Evolutionary conservation across 441 rosid species (phyloP).

Genomic region (Pelargonium fulgidum): DNA sequence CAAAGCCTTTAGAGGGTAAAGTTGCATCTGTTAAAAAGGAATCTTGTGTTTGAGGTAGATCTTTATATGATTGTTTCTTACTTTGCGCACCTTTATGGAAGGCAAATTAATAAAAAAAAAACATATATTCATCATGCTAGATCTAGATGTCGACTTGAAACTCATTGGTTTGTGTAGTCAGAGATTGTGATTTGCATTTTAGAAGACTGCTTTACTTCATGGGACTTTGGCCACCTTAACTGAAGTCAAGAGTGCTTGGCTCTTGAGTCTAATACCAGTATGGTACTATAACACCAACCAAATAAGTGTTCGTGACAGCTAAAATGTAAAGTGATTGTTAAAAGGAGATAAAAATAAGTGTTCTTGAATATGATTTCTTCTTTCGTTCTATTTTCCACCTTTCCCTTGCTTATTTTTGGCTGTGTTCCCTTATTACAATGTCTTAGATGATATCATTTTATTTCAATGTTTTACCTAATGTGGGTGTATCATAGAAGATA

Average conservation of each 20-base stretch:
- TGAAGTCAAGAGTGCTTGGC: background rate
- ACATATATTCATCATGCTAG: background rate
- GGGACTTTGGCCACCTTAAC: background rate
- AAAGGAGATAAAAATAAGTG: too few species aligned
- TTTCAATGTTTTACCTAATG: background rate
- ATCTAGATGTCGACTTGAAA: background rate
- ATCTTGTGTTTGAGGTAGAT: background rate
- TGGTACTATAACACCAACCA: background rate
- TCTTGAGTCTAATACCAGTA: background rate
- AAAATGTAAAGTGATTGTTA: too few species aligned
- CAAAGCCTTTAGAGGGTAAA: background rate
- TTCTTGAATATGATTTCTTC: background rate
- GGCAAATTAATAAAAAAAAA: background rate
- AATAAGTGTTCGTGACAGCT: background rate
- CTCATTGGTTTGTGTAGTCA: too few species aligned
- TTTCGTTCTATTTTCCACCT: background rate
- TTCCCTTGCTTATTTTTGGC: background rate
- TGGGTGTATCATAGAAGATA: conserved; percentile 5
- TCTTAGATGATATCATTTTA: background rate
- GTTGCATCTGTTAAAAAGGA: background rate
- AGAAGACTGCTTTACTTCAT: background rate
- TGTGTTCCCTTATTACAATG: background rate
- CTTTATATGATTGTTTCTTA: background rate
- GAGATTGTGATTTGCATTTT: too few species aligned
- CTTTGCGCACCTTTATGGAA: background rate